Percentiles rank a stretch among this genome's conserved stretches.
Evolutionary conservation across 2,329 filamentous ascomycete genomes (phyloP).

Genomic region (Phyllosticta citriasiana): DNA sequence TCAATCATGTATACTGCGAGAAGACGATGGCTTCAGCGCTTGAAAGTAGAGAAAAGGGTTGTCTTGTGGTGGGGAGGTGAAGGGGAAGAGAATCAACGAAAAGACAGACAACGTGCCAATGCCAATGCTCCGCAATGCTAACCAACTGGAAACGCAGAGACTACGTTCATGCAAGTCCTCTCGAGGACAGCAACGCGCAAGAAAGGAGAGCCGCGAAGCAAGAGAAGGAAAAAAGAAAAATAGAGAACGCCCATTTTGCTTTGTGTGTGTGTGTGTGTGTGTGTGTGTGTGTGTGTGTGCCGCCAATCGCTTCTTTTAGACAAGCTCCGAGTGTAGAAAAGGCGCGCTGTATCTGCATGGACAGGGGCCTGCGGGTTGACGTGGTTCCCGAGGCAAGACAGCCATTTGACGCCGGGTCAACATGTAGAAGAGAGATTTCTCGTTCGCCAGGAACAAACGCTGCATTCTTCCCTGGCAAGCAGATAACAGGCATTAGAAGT

Average conservation of each 20-base stretch:
- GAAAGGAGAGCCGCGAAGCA: neutral
- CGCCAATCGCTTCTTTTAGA: neutral
- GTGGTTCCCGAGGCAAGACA: slow-evolving; percentile 4
- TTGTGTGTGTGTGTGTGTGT: neutral
- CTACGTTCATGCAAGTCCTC: slow-evolving; percentile 8
- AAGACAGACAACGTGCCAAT: slow-evolving; percentile 3
- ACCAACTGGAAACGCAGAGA: slow-evolving; percentile 5
- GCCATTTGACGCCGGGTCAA: neutral
- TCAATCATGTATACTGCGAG: neutral
- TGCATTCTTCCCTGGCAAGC: slow-evolving; percentile 8
- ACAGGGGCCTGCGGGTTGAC: slow-evolving; percentile 5
- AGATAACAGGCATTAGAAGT: slow-evolving; percentile 12
- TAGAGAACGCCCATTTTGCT: slow-evolving; percentile 11
- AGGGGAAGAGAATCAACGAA: neutral
- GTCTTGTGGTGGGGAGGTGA: neutral
- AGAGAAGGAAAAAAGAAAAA: slow-evolving; percentile 1
- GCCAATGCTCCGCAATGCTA: slow-evolving; percentile 12
- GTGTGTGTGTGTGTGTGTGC: neutral
- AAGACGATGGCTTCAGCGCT: slow-evolving; percentile 3
- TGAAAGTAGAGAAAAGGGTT: slow-evolving; percentile 1
- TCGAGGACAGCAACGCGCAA: slow-evolving; percentile 6
- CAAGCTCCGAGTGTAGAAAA: neutral
- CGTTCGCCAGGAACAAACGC: slow-evolving; percentile 11
- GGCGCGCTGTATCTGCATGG: slow-evolving; percentile 7
- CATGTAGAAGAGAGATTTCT: neutral